A percentile compares a stretch with the other conserved stretches of the same genome.
phyloP scores from a whole-genome alignment of 2,329 filamentous ascomycete genomes.

The Alternaria hordeiaustralica region DNA sequence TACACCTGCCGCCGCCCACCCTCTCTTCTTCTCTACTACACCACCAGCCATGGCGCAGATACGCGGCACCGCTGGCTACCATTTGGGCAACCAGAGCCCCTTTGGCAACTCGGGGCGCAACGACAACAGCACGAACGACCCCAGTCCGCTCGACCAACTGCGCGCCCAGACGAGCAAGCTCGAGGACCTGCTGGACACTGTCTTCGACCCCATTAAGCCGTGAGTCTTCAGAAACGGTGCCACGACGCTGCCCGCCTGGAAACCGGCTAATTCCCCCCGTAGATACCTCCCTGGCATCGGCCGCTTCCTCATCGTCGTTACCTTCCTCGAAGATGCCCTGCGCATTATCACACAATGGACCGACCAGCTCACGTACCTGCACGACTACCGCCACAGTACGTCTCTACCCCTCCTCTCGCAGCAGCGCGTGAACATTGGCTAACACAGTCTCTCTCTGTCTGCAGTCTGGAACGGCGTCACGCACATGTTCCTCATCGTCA shows the following conservation, averaged over 20 bases:
- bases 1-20: slow-evolving; percentile 29
- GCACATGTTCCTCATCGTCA: slow-evolving; percentile 88
- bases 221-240: slow-evolving; percentile 59
- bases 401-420: background rate
- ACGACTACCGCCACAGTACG: slow-evolving; percentile 89
- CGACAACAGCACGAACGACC: slow-evolving; percentile 67
- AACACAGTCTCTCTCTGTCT: slow-evolving; percentile 12
- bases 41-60: slow-evolving; percentile 62
- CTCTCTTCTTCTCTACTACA: slow-evolving; percentile 25
- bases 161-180: slow-evolving; percentile 97
- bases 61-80: slow-evolving; percentile 76
- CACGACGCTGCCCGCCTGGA: background rate
- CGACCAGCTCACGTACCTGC: slow-evolving; percentile 91
- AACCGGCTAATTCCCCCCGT: slow-evolving; percentile 36
- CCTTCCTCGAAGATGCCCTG: slow-evolving; percentile 95
- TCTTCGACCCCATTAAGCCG: slow-evolving; percentile 94
- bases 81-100: slow-evolving; percentile 76
- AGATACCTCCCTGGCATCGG: slow-evolving; percentile 95
- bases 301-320: slow-evolving; percentile 96
- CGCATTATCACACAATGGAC: slow-evolving; percentile 97
- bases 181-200: slow-evolving; percentile 86
- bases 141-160: slow-evolving; percentile 84
- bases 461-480: slow-evolving; percentile 86
- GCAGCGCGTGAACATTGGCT: slow-evolving; percentile 18
- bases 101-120: slow-evolving; percentile 68